A percentile compares a stretch with the other conserved stretches of the same genome.
Conservation (phyloP, 768 basidiomycete species). For the Leucogyrophana mollusca region DNA sequence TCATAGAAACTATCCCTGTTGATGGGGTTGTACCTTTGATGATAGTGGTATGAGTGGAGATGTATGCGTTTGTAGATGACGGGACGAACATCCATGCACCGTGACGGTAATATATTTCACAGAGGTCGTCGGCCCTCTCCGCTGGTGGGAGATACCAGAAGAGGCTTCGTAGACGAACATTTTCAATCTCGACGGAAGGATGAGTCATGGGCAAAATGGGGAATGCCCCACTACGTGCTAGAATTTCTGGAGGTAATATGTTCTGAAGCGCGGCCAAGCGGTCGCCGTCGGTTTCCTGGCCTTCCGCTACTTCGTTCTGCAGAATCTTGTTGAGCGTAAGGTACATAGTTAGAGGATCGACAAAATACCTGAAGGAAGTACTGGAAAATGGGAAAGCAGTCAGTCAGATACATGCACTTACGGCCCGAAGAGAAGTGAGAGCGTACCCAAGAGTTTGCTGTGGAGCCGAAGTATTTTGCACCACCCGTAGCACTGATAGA, state of each 20-base stretch:
- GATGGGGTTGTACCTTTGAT: slow-evolving; percentile 64
- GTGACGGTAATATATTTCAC: slow-evolving; percentile 58
- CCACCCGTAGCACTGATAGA: slow-evolving; percentile 70
- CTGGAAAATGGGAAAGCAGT: slow-evolving; percentile 34
- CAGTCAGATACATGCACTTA: too few species aligned
- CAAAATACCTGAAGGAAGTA: slow-evolving; percentile 71
- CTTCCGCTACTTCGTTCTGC: slow-evolving; percentile 62
- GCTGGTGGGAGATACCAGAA: slow-evolving; percentile 69
- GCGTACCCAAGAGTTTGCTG: slow-evolving; percentile 74
- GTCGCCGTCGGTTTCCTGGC: slow-evolving; percentile 47
- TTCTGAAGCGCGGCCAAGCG: slow-evolving; percentile 48
- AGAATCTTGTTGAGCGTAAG: slow-evolving; percentile 10
- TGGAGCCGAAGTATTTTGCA: slow-evolving; percentile 75
- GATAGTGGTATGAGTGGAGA: slow-evolving; percentile 7
- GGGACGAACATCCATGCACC: slow-evolving; percentile 69
- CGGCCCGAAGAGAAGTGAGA: too few species aligned
- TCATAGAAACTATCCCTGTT: slow-evolving; percentile 57
- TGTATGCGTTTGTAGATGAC: neutral
- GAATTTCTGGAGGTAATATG: slow-evolving; percentile 60
- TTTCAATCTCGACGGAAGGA: slow-evolving; percentile 36
- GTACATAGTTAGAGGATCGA: neutral
- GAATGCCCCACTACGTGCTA: slow-evolving; percentile 63
- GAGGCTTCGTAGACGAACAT: slow-evolving; percentile 52
- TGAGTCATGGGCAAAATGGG: slow-evolving; percentile 50
- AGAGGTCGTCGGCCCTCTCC: slow-evolving; percentile 59